Base-by-base conservation (phyloP, 148 eudicot genomes). In the Oxyria digyna region DNA sequence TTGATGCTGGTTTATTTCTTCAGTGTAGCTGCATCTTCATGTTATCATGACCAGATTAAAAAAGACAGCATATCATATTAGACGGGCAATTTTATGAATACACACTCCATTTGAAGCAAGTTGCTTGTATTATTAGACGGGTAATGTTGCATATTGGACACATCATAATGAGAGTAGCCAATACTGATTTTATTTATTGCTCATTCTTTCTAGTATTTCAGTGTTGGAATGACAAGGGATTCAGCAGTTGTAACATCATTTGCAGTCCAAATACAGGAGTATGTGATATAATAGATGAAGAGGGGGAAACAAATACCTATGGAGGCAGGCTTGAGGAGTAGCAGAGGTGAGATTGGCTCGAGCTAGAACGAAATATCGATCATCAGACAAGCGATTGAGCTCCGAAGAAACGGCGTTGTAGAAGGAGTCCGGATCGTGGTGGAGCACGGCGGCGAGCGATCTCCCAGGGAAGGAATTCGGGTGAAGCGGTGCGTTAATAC, bases 241-340 rank as follows among this genome's bases (percentile, higher is more conserved):
- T 38, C 41, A 38, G 9, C 41, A 38, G 41, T 54, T 8, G 3
- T 50, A 54, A 54, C 62, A 54, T 23, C 62, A 54, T 54, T 54
- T 3, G 9, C 62, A 24, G 2, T 54, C 62, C 15, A 54, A 9
- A 46, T 9, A 4, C 3, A 18, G 11, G 26, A 21, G 26, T 50
- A 0, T 20, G 23, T 5, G 40, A 63, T 31, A 63, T 9, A 1
- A 13, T 5, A 15, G 27, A 31, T 32, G 29, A 55, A 69, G 70
- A 35, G 38, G n/a, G n/a, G n/a, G n/a, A 35, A 3, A 35, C 38
- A 35, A 3, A 64, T 62, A 92, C 97, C 96, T 84, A 75, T 89
- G 87, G 69, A 92, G 96, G 13, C 55, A 54, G 65, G 86, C 91
- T 72, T 89, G 89, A 59, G 79, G 65, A 6, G 96, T 81, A 49